Evolutionary conservation across 2,329 filamentous ascomycete genomes (phyloP).

Genomic region (Lachnellula cervina): DNA sequence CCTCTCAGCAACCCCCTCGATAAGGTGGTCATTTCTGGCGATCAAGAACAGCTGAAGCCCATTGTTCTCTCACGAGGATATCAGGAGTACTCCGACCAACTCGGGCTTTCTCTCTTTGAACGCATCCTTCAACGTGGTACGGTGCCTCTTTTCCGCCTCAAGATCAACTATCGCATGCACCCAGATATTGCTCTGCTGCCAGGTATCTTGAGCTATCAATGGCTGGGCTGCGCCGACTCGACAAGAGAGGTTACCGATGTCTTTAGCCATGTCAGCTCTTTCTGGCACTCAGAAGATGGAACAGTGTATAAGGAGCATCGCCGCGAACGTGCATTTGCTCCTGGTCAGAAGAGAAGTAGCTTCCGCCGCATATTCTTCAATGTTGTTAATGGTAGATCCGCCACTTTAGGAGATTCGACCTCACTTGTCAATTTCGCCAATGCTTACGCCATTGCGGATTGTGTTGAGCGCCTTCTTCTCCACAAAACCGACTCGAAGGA

Average conservation of each 20-base stretch:
- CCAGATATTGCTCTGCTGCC: slow-evolving; percentile 8
- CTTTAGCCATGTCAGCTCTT: no score
- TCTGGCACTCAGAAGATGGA: no score
- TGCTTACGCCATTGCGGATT: slow-evolving; percentile 3
- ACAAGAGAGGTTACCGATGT: no score
- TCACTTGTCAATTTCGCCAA: slow-evolving; percentile 11
- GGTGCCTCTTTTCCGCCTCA: slow-evolving; percentile 6
- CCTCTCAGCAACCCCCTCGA: background rate
- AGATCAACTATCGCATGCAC: slow-evolving; percentile 14
- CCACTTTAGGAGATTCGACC: background rate
- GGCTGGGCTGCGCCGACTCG: no score
- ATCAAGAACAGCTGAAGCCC: slow-evolving; percentile 5
- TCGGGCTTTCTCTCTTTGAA: slow-evolving; percentile 4
- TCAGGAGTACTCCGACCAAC: slow-evolving; percentile 2
- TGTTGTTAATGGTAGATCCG: background rate
- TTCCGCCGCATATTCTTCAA: background rate
- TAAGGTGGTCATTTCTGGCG: slow-evolving; percentile 4
- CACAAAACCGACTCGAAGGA: background rate
- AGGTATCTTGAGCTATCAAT: slow-evolving; percentile 2
- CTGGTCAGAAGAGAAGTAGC: no score
- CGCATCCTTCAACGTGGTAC: background rate
- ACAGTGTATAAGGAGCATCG: no score
- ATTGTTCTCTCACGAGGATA: background rate
- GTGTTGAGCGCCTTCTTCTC: background rate
- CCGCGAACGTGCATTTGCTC: no score